A percentile compares a stretch with the other conserved stretches of the same genome.
Conservation (phyloP, 2,329 filamentous ascomycete species). For the Diaporthe capsici region DNA sequence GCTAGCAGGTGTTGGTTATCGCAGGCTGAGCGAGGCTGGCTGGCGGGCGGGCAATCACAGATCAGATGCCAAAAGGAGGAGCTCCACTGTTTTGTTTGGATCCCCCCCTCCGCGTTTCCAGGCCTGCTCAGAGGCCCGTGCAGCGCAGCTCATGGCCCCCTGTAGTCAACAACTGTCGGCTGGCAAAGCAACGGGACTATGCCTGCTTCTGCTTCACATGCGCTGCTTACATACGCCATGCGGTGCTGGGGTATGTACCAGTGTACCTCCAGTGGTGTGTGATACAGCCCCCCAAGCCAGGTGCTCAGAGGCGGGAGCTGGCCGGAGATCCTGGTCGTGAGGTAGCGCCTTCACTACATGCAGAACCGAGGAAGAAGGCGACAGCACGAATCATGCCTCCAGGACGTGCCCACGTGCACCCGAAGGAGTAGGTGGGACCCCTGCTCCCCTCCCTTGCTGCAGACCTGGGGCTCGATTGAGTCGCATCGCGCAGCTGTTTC, state of each 20-base stretch:
- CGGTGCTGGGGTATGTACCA: background rate
- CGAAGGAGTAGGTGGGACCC: conserved; percentile 31
- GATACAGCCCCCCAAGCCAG: background rate
- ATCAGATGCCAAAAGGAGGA: conserved; percentile 36
- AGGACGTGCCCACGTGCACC: conserved; percentile 32
- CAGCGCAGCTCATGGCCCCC: background rate
- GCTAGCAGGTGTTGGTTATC: background rate
- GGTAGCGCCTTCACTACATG: background rate
- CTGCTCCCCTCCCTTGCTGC: conserved; percentile 27
- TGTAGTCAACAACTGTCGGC: conserved; percentile 27
- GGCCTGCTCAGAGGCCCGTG: conserved; percentile 27
- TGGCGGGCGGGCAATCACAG: conserved; percentile 8
- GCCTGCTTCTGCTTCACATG: background rate
- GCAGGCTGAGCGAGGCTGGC: background rate
- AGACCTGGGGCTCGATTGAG: conserved; percentile 30
- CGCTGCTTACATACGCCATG: conserved; percentile 15
- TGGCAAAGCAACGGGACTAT: conserved; percentile 32
- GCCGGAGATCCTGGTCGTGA: background rate
- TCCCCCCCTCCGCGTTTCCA: conserved; percentile 31
- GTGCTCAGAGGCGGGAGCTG: background rate
- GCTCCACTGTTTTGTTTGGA: conserved; percentile 39
- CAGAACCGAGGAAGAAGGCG: background rate
- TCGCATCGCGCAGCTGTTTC: conserved; percentile 19
- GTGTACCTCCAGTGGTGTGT: background rate
- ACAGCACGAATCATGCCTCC: conserved; percentile 22